These are phyloP conservation scores for Phoenix dactylifera DNA, from an alignment of 176 grass and related monocot species.

Conservation along the genomic window DNA sequence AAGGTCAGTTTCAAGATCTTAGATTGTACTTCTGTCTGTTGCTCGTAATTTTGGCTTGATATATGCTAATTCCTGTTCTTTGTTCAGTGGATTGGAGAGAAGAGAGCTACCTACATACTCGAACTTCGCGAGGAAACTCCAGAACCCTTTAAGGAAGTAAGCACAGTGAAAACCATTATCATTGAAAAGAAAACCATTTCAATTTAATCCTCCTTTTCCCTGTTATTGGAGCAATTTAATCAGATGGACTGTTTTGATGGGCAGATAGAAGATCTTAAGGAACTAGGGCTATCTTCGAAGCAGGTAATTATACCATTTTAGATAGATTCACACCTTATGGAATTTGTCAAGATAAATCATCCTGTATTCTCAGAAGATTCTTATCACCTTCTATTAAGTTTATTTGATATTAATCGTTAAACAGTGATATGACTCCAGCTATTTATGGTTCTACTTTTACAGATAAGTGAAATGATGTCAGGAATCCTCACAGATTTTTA, in stretches of 20 bases:
- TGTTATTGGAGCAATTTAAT: neutral
- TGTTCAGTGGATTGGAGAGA: slow-evolving; percentile 56
- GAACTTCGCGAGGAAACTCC: slow-evolving; percentile 37
- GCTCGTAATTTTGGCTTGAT: neutral
- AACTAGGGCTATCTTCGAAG: slow-evolving; percentile 26
- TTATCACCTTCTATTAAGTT: too few species aligned
- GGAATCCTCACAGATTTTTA: too few species aligned
- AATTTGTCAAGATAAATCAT: too few species aligned
- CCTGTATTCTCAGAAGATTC: too few species aligned
- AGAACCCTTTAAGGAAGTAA: slow-evolving; percentile 52
- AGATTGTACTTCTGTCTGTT: neutral
- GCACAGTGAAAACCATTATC: neutral
- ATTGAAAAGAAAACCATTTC: neutral
- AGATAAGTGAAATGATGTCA: too few species aligned
- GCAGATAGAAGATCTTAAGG: slow-evolving; percentile 44
- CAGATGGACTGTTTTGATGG: neutral
- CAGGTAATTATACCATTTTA: slow-evolving; percentile 24
- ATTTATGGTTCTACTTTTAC: too few species aligned
- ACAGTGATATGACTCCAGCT: too few species aligned
- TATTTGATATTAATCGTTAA: too few species aligned
- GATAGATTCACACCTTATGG: too few species aligned
- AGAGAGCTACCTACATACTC: slow-evolving; percentile 48
- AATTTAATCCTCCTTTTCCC: neutral
- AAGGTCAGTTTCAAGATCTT: slow-evolving; percentile 24
- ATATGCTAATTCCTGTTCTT: slow-evolving; percentile 10